These are phyloP conservation scores for Pythium inflatum DNA, from an alignment of 352 stramenopile species.

Conservation along the genomic window DNA sequence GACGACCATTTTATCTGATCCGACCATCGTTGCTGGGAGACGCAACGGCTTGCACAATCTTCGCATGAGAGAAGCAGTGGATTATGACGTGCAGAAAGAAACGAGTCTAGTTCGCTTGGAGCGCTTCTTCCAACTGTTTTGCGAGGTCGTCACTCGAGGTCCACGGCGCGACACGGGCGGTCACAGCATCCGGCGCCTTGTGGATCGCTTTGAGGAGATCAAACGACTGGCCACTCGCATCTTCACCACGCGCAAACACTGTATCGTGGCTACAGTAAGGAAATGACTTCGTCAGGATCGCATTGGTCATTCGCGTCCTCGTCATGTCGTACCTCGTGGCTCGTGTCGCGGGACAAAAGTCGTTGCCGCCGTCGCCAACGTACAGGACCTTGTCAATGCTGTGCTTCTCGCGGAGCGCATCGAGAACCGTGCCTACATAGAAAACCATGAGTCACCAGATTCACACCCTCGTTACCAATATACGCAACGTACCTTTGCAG, in stretches of 20 bases:
- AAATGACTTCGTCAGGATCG: background rate
- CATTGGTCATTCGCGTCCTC: no score
- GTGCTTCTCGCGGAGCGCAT: conserved; percentile 23
- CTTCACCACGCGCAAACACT: conserved; percentile 51
- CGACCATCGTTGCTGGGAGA: no score
- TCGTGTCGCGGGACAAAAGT: conserved; percentile 33
- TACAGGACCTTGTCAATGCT: conserved; percentile 30
- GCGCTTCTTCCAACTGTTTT: conserved; percentile 10
- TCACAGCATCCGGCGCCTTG: conserved; percentile 34
- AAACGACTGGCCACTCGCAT: conserved; percentile 38
- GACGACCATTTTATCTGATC: no score
- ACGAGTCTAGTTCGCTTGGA: no score
- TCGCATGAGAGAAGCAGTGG: no score
- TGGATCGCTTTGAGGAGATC: conserved; percentile 45
- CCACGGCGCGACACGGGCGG: conserved; percentile 51
- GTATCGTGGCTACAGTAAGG: conserved; percentile 10
- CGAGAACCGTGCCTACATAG: conserved; percentile 26
- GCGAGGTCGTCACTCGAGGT: conserved; percentile 58
- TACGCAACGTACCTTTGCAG: conserved; percentile 74
- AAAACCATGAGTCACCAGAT: no score
- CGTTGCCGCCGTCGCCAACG: conserved; percentile 37
- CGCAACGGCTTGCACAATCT: no score
- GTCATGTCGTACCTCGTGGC: conserved; percentile 30
- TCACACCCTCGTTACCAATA: no score
- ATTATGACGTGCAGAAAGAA: no score